phyloP scores from a whole-genome alignment of 176 grass and related monocot genomes.

The Carex myosuroides region DNA sequence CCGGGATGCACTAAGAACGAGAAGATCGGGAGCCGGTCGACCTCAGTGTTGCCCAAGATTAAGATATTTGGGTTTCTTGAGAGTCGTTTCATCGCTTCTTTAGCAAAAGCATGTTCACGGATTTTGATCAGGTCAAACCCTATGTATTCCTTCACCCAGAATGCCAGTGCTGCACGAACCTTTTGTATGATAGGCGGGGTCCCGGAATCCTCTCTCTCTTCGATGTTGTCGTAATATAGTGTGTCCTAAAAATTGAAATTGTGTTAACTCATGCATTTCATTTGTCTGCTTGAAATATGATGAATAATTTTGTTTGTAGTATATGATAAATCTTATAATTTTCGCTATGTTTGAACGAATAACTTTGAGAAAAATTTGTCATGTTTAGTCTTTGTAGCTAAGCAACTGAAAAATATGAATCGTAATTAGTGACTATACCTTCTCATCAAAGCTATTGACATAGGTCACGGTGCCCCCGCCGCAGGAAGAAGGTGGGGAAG shows the following conservation, averaged over 20 bases:
- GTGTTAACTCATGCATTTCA: not conserved
- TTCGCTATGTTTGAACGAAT: not conserved
- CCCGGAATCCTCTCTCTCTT: constrained; percentile 64
- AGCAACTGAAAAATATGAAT: not conserved
- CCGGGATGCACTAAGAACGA: constrained; percentile 64
- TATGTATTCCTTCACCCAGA: constrained; percentile 74
- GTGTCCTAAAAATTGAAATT: constrained; percentile 42
- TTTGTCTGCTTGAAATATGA: not conserved
- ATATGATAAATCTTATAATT: not conserved
- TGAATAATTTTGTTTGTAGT: not conserved
- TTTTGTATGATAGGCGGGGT: constrained; percentile 66
- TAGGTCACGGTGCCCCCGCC: constrained; percentile 71
- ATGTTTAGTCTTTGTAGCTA: not conserved
- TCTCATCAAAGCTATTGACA: constrained; percentile 60
- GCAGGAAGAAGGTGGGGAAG: constrained; percentile 48
- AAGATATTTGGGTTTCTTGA: constrained; percentile 27
- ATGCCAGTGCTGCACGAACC: constrained; percentile 55
- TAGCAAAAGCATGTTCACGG: constrained; percentile 25
- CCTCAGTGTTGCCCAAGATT: constrained; percentile 48
- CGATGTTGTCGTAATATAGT: constrained; percentile 44
- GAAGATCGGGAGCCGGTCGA: constrained; percentile 48
- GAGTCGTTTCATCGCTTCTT: constrained; percentile 37
- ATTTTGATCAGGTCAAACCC: constrained; percentile 38
- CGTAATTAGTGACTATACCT: constrained; percentile 15
- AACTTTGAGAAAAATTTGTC: not conserved